Percentiles rank a stretch among this genome's conserved stretches.
Conservation (phyloP, 78 protist genomes). For the Speleostelium caveatum region DNA sequence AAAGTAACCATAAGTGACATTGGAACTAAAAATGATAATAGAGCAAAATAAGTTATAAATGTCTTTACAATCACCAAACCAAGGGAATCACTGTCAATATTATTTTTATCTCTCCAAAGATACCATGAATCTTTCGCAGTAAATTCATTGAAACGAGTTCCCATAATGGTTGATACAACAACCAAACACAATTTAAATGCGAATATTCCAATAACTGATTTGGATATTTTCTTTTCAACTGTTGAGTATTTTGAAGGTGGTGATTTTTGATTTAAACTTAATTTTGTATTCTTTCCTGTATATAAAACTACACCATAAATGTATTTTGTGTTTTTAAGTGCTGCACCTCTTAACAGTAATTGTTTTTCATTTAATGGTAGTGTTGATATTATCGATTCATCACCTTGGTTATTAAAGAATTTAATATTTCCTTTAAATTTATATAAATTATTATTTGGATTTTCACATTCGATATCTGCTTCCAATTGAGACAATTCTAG, state of each 20-base stretch:
- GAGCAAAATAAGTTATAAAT: slow-evolving; percentile 72
- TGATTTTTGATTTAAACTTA: slow-evolving; percentile 71
- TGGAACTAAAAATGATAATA: slow-evolving; percentile 65
- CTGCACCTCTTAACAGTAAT: slow-evolving; percentile 70
- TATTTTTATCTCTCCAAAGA: background rate
- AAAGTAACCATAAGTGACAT: slow-evolving; percentile 78
- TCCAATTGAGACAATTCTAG: slow-evolving; percentile 1
- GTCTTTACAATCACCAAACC: slow-evolving; percentile 32
- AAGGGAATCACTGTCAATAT: background rate
- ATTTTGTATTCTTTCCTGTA: slow-evolving; percentile 69
- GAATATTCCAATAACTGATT: slow-evolving; percentile 69
- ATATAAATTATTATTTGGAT: slow-evolving; percentile 39
- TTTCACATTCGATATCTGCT: slow-evolving; percentile 42
- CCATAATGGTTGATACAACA: slow-evolving; percentile 29
- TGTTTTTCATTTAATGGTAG: slow-evolving; percentile 30
- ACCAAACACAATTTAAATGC: slow-evolving; percentile 45
- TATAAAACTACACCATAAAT: slow-evolving; percentile 60
- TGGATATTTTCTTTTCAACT: slow-evolving; percentile 34
- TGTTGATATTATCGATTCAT: background rate
- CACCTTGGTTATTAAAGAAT: background rate
- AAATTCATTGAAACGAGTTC: slow-evolving; percentile 5
- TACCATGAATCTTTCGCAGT: slow-evolving; percentile 27
- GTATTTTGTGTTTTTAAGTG: slow-evolving; percentile 45
- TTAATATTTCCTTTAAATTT: slow-evolving; percentile 38
- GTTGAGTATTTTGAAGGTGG: slow-evolving; percentile 79